Evolutionary conservation across 768 basidiomycete genomes (phyloP).

Genomic region (Suillus subalutaceus): DNA sequence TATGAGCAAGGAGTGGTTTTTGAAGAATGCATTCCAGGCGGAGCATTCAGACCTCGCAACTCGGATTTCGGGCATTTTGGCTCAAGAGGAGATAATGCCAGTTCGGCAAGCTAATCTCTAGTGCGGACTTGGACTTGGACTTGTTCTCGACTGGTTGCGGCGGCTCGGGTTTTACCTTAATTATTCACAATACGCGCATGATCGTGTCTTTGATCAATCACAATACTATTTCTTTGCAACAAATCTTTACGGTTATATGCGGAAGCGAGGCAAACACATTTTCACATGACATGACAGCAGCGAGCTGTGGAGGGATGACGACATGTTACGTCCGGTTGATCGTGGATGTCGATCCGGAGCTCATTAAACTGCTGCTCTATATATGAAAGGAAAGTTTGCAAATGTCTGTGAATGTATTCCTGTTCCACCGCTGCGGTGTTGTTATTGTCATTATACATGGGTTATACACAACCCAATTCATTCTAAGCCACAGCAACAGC

Average conservation of each 20-base stretch:
- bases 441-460: no score
- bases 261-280: background rate
- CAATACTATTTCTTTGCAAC: background rate
- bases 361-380: no score
- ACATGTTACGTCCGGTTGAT: background rate
- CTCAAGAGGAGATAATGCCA: background rate
- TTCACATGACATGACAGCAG: background rate
- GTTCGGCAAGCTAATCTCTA: background rate
- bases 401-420: no score
- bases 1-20: slow-evolving; percentile 93
- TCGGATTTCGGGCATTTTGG: slow-evolving; percentile 1
- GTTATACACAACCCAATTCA: background rate
- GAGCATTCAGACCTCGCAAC: slow-evolving; percentile 43
- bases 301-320: background rate
- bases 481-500: slow-evolving; percentile 30
- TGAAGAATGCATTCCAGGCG: slow-evolving; percentile 62
- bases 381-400: no score
- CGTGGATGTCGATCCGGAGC: background rate
- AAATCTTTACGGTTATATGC: background rate
- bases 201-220: background rate
- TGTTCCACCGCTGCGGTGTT: no score
- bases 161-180: background rate
- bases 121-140: background rate
- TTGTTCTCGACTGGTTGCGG: background rate
- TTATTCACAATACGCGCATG: background rate